A percentile compares a stretch with the other conserved stretches of the same genome.
phyloP scores from a whole-genome alignment of 208 protist genomes.

The Leishmania tropica region DNA sequence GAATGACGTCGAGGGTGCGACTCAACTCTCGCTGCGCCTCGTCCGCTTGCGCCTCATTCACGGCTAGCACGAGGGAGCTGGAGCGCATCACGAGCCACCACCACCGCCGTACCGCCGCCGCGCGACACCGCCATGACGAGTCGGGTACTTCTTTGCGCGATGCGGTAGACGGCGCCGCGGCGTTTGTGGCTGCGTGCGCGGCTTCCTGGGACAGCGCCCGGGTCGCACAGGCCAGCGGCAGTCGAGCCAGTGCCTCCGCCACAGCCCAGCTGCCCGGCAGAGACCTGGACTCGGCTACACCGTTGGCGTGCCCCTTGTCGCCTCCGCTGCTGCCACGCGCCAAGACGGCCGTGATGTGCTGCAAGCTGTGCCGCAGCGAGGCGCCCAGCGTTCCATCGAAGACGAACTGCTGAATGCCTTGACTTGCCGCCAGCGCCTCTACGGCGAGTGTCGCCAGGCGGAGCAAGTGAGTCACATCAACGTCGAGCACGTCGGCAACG shows the following conservation, averaged over 20 bases:
- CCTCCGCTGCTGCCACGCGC: neutral
- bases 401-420: constrained; percentile 38
- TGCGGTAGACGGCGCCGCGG: neutral
- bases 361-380: constrained; percentile 31
- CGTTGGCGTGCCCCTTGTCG: neutral
- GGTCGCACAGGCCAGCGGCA: constrained; percentile 22
- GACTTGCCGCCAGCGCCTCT: constrained; percentile 28
- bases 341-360: constrained; percentile 31
- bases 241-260: constrained; percentile 27
- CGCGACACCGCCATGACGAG: neutral
- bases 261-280: constrained; percentile 23
- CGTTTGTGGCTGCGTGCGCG: neutral
- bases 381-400: constrained; percentile 32
- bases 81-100: constrained; percentile 44
- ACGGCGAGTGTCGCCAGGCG: constrained; percentile 35
- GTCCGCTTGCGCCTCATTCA: constrained; percentile 34
- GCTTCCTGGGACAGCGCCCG: constrained; percentile 20
- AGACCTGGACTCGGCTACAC: constrained; percentile 3
- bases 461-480: constrained; percentile 36
- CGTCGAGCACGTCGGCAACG: constrained; percentile 25
- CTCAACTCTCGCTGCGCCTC: neutral
- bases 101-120: constrained; percentile 28
- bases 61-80: constrained; percentile 30
- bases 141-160: neutral
- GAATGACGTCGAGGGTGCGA: neutral